Evolutionary conservation across 1,284 basidiomycete genomes (phyloP), one percentile per base, ranked within the genome.

Genomic region (Ceratobasidium sp.): DNA sequence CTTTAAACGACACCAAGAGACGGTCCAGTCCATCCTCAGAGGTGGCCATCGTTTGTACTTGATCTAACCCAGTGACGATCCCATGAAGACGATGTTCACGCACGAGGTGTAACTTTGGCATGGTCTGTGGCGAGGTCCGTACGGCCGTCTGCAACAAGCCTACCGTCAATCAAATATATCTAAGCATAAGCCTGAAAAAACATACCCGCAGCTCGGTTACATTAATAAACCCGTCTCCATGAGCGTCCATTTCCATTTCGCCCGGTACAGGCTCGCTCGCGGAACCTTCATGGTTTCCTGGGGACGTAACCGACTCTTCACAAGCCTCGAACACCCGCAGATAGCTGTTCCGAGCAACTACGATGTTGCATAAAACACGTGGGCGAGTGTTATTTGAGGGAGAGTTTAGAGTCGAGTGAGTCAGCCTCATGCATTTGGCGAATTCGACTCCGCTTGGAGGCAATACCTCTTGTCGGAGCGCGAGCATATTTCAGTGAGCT

Each of bases 1-100:
- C 95, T 85, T 94, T 94, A 88, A 99, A 97, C 2, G 96, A 97
- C 13, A 99, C 89, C 9, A 99, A 86, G 39, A 99, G 87, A 61
- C 97, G 89, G 84, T 99, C 96, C 18, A 96, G 87, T 33, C 91
- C 90, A 84, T 99, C 97, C 80, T 94, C 92, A 61, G 90, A 88
- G 20, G 92, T 94, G 46, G 93, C 90, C 79, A 97, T 90, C 1
- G 94, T 95, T 76, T 92, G 91, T 40, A 99, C 89, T 26, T 90
- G 89, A 79, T 93, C 93, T 51, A 99, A 84, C 0, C 97, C 97
- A 0, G 97, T 98, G 56, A 99, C 90, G 15, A 90, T 91, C 1
- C 97, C 97, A 86, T 98, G 96, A 13, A 99, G 85, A 23, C 89
- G 88, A 83, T 97, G 95, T 82, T 95, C 93, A 55, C 93, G 91